phyloP scores from a whole-genome alignment of 371 early-diverging fungal species.

The Gilbertella persicaria region DNA sequence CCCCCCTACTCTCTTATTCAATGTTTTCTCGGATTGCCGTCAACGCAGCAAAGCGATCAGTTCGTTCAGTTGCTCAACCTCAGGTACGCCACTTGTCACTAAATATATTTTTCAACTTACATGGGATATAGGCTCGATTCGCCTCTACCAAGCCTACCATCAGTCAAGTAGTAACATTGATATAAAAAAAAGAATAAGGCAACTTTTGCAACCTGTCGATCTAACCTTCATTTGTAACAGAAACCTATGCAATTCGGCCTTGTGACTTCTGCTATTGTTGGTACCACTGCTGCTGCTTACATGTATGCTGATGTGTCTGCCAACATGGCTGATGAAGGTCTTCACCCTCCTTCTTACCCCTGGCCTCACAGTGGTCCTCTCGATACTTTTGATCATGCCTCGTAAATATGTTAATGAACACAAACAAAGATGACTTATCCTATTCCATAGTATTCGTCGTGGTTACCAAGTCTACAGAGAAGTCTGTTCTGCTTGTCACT shows the following conservation, averaged over 20 bases:
- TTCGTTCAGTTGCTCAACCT: slow-evolving; percentile 43
- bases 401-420: slow-evolving; percentile 57
- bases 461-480: slow-evolving; percentile 99
- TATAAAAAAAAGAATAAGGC: background rate
- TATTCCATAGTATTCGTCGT: slow-evolving; percentile 80
- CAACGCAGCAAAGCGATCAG: slow-evolving; percentile 48
- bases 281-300: slow-evolving; percentile 58
- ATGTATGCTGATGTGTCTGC: slow-evolving; percentile 60
- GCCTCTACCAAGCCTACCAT: slow-evolving; percentile 46
- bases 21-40: slow-evolving; percentile 57
- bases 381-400: slow-evolving; percentile 91
- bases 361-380: slow-evolving; percentile 85
- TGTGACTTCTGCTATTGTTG: slow-evolving; percentile 61
- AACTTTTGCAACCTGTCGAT: background rate
- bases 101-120: background rate
- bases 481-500: slow-evolving; percentile 97
- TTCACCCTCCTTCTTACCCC: slow-evolving; percentile 88
- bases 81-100: slow-evolving; percentile 32
- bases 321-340: slow-evolving; percentile 86
- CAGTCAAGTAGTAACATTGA: slow-evolving; percentile 7
- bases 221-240: slow-evolving; percentile 21
- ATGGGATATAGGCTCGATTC: slow-evolving; percentile 44
- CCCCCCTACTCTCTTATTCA: slow-evolving; percentile 33
- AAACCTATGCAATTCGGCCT: slow-evolving; percentile 47
- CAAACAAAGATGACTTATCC: background rate